Evolutionary conservation across 768 basidiomycete genomes (phyloP), one percentile per base, ranked within the genome.

Genomic region (Chiua virens): DNA sequence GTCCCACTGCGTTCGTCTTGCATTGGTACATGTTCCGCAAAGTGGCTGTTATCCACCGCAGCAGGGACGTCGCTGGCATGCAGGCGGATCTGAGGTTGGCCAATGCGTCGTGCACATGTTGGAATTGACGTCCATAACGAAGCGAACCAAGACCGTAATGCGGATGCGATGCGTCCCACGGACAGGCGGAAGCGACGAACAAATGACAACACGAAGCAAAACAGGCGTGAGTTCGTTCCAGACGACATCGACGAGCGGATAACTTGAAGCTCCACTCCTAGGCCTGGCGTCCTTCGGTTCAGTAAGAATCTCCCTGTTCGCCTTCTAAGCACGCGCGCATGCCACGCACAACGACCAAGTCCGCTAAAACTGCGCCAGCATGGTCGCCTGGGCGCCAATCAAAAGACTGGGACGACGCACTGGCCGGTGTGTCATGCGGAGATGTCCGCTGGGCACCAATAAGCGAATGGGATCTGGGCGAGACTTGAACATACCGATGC

Each of bases 101-200:
- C 17, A 3, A 32, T 14, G 34, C 23, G 17, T 32, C 14, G 11
- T 22, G 34, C 32, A 42, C 45, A 23, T 3, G 32, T 4, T n/a
- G 40, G 27, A 25, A 62, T 37, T 3, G 34, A 36, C 15, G 17
- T 46, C 49, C 47, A 49, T n/a, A 61, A 5, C 10, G 42, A 53
- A 18, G 44, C 18, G 13, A 40, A 25, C 30, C 35, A 28, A 14
- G 34, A 21, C 30, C 21, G 35, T 47, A 62, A 18, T 9, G 18
- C 23, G 13, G 43, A 30, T 9, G 22, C 35, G 40, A 62, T 27
- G 20, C 42, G 23, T 23, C 34, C 47, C 10, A 48, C 5, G 3
- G 46, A 42, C 35, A 23, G 39, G 23, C 25, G 42, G 9, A 58
- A n/a, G 23, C 36, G 45, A 49, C 9, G 11, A 38, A 53, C 37